phyloP scores from a whole-genome alignment of 176 grass and related monocot genomes.

The Phoenix roebelenii region DNA sequence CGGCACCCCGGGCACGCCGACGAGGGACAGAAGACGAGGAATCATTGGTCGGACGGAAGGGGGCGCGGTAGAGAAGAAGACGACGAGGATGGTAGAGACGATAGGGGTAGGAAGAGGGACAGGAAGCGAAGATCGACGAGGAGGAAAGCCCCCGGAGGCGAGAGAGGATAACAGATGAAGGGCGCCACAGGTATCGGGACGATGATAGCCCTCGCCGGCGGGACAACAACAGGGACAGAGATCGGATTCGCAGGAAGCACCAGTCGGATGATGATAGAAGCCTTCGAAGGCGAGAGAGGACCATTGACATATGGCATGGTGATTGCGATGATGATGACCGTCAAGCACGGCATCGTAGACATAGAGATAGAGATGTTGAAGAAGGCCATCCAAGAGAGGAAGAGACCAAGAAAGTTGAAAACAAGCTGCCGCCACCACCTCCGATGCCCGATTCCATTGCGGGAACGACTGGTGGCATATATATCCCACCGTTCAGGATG shows the following conservation, averaged over 20 bases:
- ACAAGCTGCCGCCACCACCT: constrained; percentile 19
- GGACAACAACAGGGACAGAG: not conserved
- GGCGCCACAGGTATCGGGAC: not conserved
- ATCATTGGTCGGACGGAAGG: not conserved
- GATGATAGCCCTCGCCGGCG: not conserved
- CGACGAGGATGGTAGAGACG: not conserved
- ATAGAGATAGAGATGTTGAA: too few species aligned
- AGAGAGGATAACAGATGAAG: not conserved
- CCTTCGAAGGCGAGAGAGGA: not conserved
- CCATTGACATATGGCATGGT: not conserved
- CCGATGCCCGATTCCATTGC: constrained; percentile 46
- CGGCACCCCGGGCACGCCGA: not conserved
- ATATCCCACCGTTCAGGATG: constrained; percentile 92
- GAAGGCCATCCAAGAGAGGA: too few species aligned
- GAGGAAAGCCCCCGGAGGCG: not conserved
- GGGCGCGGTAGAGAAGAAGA: not conserved
- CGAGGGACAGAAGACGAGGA: not conserved
- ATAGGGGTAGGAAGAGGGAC: not conserved
- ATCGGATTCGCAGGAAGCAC: too few species aligned
- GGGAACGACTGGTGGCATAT: constrained; percentile 74
- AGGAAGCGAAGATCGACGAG: not conserved
- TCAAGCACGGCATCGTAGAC: too few species aligned
- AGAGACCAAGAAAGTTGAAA: not conserved
- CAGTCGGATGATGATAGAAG: too few species aligned
- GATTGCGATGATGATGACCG: too few species aligned